Percentiles rank a stretch among this genome's conserved stretches.
Conservation (phyloP, 1,139 yeast genomes). For the Suhomyces choctaworum region DNA sequence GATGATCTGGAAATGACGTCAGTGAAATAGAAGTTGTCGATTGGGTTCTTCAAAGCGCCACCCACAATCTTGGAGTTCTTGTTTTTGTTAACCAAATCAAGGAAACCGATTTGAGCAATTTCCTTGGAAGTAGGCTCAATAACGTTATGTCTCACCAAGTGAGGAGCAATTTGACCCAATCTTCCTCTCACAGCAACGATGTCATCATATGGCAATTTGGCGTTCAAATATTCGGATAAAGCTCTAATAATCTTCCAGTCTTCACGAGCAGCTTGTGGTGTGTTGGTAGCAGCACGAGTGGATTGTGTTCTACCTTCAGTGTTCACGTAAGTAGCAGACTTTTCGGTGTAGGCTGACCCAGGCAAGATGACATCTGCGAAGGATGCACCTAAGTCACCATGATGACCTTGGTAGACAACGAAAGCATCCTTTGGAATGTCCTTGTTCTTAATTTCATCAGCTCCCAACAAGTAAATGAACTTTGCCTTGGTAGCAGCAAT, state of each 20-base stretch:
- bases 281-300: slow-evolving; percentile 84
- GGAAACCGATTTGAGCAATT: slow-evolving; percentile 60
- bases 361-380: slow-evolving; percentile 87
- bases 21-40: slow-evolving; percentile 83
- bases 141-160: slow-evolving; percentile 72
- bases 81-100: slow-evolving; percentile 43
- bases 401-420: slow-evolving; percentile 90
- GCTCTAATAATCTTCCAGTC: slow-evolving; percentile 92
- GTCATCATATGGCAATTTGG: slow-evolving; percentile 77
- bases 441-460: slow-evolving; percentile 71
- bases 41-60: slow-evolving; percentile 62
- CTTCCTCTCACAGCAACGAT: slow-evolving; percentile 67
- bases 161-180: slow-evolving; percentile 79
- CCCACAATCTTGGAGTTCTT: slow-evolving; percentile 45
- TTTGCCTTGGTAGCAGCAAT: slow-evolving; percentile 60
- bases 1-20: slow-evolving; percentile 86
- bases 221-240: slow-evolving; percentile 72
- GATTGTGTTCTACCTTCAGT: slow-evolving; percentile 89
- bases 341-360: slow-evolving; percentile 88
- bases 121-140: slow-evolving; percentile 67
- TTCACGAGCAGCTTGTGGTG: slow-evolving; percentile 92
- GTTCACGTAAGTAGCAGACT: slow-evolving; percentile 83
- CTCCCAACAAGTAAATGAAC: slow-evolving; percentile 78
- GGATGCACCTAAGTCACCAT: slow-evolving; percentile 88
- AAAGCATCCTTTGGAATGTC: slow-evolving; percentile 84